Evolutionary conservation across 257 asterid species (phyloP).

Genomic region (Solanum neorickii): DNA sequence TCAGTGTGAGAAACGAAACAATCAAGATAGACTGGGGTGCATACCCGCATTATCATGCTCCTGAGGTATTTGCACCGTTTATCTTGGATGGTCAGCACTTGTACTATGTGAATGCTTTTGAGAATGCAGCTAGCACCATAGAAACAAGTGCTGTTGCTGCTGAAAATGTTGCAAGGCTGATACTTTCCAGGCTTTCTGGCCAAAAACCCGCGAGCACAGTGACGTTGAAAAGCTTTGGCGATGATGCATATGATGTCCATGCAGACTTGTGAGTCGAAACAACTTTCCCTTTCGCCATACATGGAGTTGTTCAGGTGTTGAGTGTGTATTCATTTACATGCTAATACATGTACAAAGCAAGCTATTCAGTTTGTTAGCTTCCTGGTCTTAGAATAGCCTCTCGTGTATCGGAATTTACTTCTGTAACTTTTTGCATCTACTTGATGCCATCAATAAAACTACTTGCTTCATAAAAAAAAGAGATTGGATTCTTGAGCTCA

Average conservation of each 20-base stretch:
- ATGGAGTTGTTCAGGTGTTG: neutral
- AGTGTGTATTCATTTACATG: neutral
- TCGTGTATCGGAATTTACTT: neutral
- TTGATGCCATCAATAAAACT: neutral
- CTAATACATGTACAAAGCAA: neutral
- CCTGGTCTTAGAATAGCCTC: neutral
- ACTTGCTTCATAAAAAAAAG: neutral
- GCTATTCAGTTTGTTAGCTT: neutral
- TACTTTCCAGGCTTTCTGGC: conserved; percentile 53
- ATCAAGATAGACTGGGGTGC: conserved; percentile 80
- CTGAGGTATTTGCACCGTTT: conserved; percentile 71
- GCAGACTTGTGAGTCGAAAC: conserved; percentile 36
- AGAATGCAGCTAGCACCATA: conserved; percentile 97
- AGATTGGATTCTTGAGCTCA: neutral
- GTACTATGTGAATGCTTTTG: conserved; percentile 89
- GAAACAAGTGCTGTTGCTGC: conserved; percentile 97
- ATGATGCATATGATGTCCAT: conserved; percentile 21
- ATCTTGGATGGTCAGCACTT: conserved; percentile 61
- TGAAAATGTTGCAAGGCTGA: conserved; percentile 84
- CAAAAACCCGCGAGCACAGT: conserved; percentile 10
- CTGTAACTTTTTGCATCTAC: neutral
- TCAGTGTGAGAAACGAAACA: conserved; percentile 75
- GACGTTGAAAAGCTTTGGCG: conserved; percentile 27
- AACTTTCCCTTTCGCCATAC: neutral
- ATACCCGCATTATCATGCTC: conserved; percentile 85